Base-by-base conservation (phyloP, 2,329 filamentous ascomycete genomes). In the Phialophora tarda region DNA sequence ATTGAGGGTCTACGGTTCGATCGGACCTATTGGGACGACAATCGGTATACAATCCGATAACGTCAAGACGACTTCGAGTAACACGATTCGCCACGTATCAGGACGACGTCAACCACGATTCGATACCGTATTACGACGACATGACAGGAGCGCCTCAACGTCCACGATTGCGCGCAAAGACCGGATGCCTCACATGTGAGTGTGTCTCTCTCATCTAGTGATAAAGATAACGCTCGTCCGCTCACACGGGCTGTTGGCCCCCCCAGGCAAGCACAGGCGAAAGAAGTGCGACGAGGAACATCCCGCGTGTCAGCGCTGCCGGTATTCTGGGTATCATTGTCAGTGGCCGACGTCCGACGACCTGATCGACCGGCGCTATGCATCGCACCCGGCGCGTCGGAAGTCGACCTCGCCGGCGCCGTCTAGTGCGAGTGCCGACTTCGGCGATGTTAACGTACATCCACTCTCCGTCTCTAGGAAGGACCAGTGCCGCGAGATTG, bases 141-240 rank as follows among this genome's bases (percentile, higher is more conserved):
- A 55, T 55, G 53, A 34, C 4, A 23, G 53, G 53, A 10, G 14
- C 53, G 2, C 12, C 28, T 30, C 53, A 55, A 34, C 53, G 53
- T 12, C 53, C 53, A 28, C 26, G 53, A 21, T 50, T 69, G 38
- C 48, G 67, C 24, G 41, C 67, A 41, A 69, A 69, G 62, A 69
- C 64, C 48, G 67, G 67, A 6, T 69, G 67, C 41, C 47, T 67
- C n/a, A 62, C 62, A 26, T 69, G 67, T 69, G 51, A 59, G 67
- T 57, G 4, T 11, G 17, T 14, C n/a, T 17, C 6, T n/a, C n/a
- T n/a, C n/a, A n/a, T n/a, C n/a, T n/a, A n/a, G n/a, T n/a, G n/a
- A n/a, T n/a, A n/a, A n/a, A n/a, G n/a, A 53, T 21, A 23, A 23
- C 6, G 34, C 10, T 14, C 26, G 44, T 58, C 26, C 3, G 41